These are phyloP conservation scores for Rosellinia necatrix DNA, from an alignment of 2,329 filamentous ascomycete species.

Conservation along the genomic window DNA sequence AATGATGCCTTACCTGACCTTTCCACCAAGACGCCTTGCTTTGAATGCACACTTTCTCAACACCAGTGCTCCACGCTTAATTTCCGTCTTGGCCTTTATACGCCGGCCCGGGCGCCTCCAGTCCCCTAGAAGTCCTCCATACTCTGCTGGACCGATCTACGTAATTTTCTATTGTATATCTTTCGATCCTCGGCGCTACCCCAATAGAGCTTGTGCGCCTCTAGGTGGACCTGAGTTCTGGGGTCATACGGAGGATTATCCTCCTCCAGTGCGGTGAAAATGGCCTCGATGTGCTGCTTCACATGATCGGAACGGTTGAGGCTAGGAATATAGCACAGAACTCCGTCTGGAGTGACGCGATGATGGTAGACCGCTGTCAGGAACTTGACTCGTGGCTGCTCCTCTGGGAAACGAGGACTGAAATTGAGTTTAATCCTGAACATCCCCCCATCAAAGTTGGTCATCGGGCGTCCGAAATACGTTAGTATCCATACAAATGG, in stretches of 20 bases:
- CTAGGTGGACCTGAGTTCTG: conserved; percentile 81
- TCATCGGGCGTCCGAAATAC: conserved; percentile 91
- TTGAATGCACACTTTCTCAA: conserved; percentile 20
- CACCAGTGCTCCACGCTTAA: conserved; percentile 13
- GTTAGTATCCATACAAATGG: conserved; percentile 89
- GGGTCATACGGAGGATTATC: conserved; percentile 89
- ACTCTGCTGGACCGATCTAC: conserved; percentile 74
- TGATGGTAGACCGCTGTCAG: conserved; percentile 87
- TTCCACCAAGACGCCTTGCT: conserved; percentile 24
- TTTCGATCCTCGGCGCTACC: conserved; percentile 78
- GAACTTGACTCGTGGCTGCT: conserved; percentile 83
- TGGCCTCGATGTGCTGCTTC: conserved; percentile 79
- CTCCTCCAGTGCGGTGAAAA: conserved; percentile 83
- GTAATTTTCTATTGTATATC: conserved; percentile 78
- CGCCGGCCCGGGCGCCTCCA: background rate
- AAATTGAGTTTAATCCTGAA: conserved; percentile 81
- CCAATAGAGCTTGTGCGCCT: conserved; percentile 88
- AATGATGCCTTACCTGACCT: background rate
- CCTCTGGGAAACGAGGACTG: conserved; percentile 83
- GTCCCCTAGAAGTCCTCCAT: conserved; percentile 57
- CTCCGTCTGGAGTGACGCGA: conserved; percentile 78
- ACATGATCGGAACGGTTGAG: conserved; percentile 71
- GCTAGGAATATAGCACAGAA: conserved; percentile 78
- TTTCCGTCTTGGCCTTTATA: conserved; percentile 2
- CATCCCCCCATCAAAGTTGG: conserved; percentile 88